phyloP scores from a whole-genome alignment of 495 filamentous ascomycete genomes.

The Parathielavia appendiculata region DNA sequence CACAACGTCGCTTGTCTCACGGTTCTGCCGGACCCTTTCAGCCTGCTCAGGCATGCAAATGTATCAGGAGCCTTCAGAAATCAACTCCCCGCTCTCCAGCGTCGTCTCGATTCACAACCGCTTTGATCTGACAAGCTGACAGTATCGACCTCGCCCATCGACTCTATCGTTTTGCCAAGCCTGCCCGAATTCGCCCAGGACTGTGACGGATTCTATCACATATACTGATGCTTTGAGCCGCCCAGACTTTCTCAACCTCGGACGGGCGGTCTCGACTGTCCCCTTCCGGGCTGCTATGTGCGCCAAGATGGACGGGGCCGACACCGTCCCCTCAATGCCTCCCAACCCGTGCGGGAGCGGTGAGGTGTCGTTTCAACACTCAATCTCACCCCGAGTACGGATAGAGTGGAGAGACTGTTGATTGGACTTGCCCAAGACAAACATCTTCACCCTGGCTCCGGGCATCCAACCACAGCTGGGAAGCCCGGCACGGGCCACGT shows the following conservation, averaged over 20 bases:
- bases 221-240: neutral
- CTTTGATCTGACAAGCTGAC: no score
- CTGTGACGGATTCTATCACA: neutral
- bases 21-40: no score
- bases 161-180: no score
- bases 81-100: neutral
- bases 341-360: neutral
- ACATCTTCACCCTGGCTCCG: neutral
- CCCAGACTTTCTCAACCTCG: constrained; percentile 8
- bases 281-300: neutral
- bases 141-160: no score
- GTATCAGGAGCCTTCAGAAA: neutral
- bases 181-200: constrained; percentile 3
- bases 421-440: neutral
- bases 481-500: constrained; percentile 7
- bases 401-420: neutral
- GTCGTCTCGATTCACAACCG: no score
- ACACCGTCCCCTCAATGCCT: neutral
- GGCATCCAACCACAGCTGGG: constrained; percentile 7
- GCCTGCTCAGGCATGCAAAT: neutral
- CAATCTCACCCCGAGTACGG: neutral
- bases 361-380: neutral
- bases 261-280: neutral
- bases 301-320: neutral
- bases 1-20: no score